These are phyloP conservation scores for Eucalyptus globulus DNA, from an alignment of 345 rosid genomes.

Conservation along the genomic window DNA sequence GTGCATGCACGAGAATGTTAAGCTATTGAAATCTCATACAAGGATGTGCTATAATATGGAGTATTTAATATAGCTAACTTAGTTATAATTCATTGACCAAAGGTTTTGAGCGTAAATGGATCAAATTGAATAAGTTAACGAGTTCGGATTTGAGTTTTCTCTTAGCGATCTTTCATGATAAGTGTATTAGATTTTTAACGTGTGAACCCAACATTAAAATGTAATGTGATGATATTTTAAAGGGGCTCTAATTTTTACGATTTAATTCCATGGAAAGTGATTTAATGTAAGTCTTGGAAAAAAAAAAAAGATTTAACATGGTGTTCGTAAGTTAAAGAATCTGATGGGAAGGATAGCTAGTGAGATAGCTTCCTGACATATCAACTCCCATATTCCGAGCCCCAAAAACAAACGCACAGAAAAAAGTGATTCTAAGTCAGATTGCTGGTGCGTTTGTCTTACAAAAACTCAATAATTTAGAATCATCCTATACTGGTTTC, in stretches of 20 bases:
- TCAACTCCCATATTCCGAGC: not conserved
- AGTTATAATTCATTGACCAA: not conserved
- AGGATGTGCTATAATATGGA: not conserved
- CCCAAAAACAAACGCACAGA: not conserved
- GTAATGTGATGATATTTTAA: no score
- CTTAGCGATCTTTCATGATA: no score
- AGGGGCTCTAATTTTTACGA: no score
- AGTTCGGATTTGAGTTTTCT: no score
- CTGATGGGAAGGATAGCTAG: not conserved
- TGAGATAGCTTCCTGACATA: not conserved
- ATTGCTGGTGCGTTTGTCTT: not conserved
- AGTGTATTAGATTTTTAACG: no score
- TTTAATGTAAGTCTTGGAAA: no score
- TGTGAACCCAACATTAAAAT: no score
- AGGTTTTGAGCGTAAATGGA: not conserved
- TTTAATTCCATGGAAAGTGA: no score
- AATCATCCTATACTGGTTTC: not conserved
- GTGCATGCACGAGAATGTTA: not conserved
- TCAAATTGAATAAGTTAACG: no score
- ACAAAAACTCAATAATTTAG: not conserved
- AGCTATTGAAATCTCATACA: not conserved
- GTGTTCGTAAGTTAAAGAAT: not conserved
- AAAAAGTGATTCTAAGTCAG: not conserved
- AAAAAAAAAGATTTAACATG: not conserved
- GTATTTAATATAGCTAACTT: not conserved